phyloP scores from a whole-genome alignment of 371 early-diverging fungal genomes.

The Zopfochytrium polystomum region DNA sequence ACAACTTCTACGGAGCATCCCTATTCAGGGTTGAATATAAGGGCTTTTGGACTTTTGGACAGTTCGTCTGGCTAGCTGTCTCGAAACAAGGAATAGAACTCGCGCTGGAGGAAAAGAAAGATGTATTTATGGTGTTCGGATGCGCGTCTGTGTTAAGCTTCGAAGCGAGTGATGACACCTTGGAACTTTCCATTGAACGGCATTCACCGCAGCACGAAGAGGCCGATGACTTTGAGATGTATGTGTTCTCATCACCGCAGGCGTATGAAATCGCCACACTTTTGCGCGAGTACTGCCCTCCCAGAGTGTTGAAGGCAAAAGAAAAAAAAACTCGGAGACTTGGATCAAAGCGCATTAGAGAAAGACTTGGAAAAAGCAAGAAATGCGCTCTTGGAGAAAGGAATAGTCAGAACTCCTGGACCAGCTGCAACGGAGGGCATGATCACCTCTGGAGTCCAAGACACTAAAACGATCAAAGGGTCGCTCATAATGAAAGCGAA shows the following conservation, averaged over 20 bases:
- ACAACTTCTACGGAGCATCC: slow-evolving; percentile 39
- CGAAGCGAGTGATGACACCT: slow-evolving; percentile 17
- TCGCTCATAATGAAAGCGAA: slow-evolving; percentile 16
- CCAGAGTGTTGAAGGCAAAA: slow-evolving; percentile 5
- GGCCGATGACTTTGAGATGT: slow-evolving; percentile 32
- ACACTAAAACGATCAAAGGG: slow-evolving; percentile 12
- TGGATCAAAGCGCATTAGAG: slow-evolving; percentile 21
- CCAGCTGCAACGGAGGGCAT: slow-evolving; percentile 8
- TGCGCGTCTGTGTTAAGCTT: slow-evolving; percentile 31
- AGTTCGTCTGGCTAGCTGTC: slow-evolving; percentile 37
- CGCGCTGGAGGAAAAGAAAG: slow-evolving; percentile 34
- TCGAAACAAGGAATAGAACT: slow-evolving; percentile 41
- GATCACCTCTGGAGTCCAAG: not conserved
- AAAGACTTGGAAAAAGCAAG: slow-evolving; percentile 31
- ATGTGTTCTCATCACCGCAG: slow-evolving; percentile 31
- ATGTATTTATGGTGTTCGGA: slow-evolving; percentile 34
- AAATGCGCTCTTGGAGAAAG: slow-evolving; percentile 23
- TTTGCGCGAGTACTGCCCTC: slow-evolving; percentile 36
- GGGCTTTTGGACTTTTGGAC: slow-evolving; percentile 41
- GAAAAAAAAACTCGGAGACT: slow-evolving; percentile 14
- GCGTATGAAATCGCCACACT: slow-evolving; percentile 45
- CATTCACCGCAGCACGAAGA: slow-evolving; percentile 10
- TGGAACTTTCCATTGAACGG: slow-evolving; percentile 23
- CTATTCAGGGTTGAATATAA: slow-evolving; percentile 40
- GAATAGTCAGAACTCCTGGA: slow-evolving; percentile 33